phyloP scores from a whole-genome alignment of 2,329 filamentous ascomycete genomes.

The Aureobasidium sp. region DNA sequence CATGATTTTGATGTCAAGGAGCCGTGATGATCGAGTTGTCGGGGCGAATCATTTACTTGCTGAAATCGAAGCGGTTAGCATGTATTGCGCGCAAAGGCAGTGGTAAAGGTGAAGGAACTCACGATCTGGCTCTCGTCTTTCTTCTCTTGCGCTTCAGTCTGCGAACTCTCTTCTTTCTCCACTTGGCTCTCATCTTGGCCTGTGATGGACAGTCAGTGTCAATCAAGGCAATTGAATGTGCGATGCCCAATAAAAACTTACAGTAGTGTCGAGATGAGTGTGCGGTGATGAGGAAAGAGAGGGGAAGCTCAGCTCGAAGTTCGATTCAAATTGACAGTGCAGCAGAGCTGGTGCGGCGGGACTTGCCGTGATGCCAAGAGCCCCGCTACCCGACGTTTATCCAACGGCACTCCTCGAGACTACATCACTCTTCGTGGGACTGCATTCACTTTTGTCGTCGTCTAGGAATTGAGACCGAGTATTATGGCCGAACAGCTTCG shows the following conservation, averaged over 20 bases:
- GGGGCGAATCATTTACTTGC: slow-evolving; percentile 42
- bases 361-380: slow-evolving; percentile 13
- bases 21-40: slow-evolving; percentile 21
- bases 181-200: slow-evolving; percentile 82
- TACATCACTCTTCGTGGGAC: not conserved
- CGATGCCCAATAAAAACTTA: slow-evolving; percentile 23
- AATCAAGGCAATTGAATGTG: slow-evolving; percentile 17
- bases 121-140: slow-evolving; percentile 99
- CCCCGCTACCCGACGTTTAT: not conserved
- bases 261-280: slow-evolving; percentile 36
- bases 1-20: not conserved
- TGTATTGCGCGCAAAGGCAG: not conserved
- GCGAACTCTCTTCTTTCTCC: slow-evolving; percentile 99
- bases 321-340: too few species aligned
- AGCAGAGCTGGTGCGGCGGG: too few species aligned
- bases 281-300: slow-evolving; percentile 30
- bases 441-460: not conserved
- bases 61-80: slow-evolving; percentile 19
- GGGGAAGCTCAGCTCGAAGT: slow-evolving; percentile 14
- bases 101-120: slow-evolving; percentile 39
- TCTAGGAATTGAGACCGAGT: not conserved
- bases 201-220: slow-evolving; percentile 6
- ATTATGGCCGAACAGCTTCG: not conserved
- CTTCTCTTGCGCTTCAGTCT: slow-evolving; percentile 99
- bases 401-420: not conserved